Conservation (phyloP, 805 yeast species). For the Candida chilensis region DNA sequence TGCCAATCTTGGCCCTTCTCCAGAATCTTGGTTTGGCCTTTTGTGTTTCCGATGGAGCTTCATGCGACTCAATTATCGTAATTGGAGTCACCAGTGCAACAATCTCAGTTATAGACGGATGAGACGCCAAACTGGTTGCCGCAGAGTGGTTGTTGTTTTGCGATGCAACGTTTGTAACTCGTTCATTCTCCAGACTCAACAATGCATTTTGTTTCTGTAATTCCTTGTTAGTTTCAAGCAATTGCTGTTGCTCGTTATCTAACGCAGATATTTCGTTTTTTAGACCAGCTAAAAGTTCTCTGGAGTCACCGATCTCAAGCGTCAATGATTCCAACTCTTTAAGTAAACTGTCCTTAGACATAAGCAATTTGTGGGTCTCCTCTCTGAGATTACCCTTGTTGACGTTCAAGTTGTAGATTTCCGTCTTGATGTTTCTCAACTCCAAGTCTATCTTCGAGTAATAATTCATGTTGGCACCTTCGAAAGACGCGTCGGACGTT, state of each 20-base stretch:
- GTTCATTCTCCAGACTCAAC: too few relatives aligned
- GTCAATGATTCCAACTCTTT: neutral
- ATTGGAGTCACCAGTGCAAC: too few relatives aligned
- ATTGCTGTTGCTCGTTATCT: neutral
- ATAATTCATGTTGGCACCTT: slow-evolving; percentile 17
- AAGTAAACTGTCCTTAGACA: neutral
- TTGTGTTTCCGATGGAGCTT: too few relatives aligned
- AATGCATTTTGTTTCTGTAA: too few relatives aligned
- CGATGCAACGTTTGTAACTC: too few relatives aligned
- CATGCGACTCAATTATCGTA: too few relatives aligned
- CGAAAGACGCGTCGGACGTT: slow-evolving; percentile 29
- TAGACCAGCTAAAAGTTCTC: neutral
- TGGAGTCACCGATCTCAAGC: neutral
- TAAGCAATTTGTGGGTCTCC: neutral
- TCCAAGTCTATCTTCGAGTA: slow-evolving; percentile 26
- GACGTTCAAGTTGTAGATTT: slow-evolving; percentile 21
- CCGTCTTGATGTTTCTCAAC: slow-evolving; percentile 23
- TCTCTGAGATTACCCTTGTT: neutral
- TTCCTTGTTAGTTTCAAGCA: too few relatives aligned
- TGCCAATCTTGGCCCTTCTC: slow-evolving; percentile 29
- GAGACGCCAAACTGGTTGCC: too few relatives aligned
- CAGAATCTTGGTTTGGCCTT: slow-evolving; percentile 26
- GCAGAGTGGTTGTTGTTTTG: too few relatives aligned
- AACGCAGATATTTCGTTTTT: neutral
- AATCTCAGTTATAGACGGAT: too few relatives aligned